Conservation (phyloP, 352 stramenopile species). For the Globisporangium cystogenes region DNA sequence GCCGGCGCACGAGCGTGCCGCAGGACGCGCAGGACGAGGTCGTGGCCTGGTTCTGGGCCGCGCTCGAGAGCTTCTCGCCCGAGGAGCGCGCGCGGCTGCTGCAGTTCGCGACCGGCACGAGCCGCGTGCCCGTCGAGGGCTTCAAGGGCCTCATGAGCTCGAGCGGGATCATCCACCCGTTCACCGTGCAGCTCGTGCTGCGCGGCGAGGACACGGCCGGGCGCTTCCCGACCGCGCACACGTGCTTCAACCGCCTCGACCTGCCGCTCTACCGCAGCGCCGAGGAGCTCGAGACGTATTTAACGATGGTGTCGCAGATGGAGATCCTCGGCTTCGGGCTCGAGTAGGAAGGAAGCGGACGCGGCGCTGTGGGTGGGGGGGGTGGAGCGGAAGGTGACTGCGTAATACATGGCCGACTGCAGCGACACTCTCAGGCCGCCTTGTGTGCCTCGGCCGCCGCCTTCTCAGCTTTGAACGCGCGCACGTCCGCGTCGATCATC, state of each 20-base stretch:
- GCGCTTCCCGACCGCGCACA: slow-evolving; percentile 73
- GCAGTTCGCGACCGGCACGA: slow-evolving; percentile 76
- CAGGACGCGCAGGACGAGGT: slow-evolving; percentile 43
- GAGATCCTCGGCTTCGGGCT: slow-evolving; percentile 76
- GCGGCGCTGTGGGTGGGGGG: neutral
- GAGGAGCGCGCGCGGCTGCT: slow-evolving; percentile 68
- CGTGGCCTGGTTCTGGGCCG: slow-evolving; percentile 69
- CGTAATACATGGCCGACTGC: too few species aligned
- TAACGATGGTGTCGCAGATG: slow-evolving; percentile 79
- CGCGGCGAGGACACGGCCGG: slow-evolving; percentile 32
- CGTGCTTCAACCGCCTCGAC: slow-evolving; percentile 83
- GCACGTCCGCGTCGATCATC: slow-evolving; percentile 39
- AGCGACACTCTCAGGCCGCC: neutral
- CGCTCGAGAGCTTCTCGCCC: slow-evolving; percentile 44
- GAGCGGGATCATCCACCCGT: slow-evolving; percentile 73
- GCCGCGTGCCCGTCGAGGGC: slow-evolving; percentile 71
- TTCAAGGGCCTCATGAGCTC: slow-evolving; percentile 77
- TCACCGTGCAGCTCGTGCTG: slow-evolving; percentile 72
- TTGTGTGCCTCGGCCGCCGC: slow-evolving; percentile 7
- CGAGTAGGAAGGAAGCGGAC: slow-evolving; percentile 27
- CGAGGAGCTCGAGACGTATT: slow-evolving; percentile 69
- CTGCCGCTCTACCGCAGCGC: slow-evolving; percentile 60
- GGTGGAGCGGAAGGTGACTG: too few species aligned
- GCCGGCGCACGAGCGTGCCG: slow-evolving; percentile 14
- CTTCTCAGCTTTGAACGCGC: slow-evolving; percentile 28